Evolutionary conservation across 352 stramenopile genomes (phyloP), one percentile per base, ranked within the genome.

Genomic region (Peronosclerospora sorghi): DNA sequence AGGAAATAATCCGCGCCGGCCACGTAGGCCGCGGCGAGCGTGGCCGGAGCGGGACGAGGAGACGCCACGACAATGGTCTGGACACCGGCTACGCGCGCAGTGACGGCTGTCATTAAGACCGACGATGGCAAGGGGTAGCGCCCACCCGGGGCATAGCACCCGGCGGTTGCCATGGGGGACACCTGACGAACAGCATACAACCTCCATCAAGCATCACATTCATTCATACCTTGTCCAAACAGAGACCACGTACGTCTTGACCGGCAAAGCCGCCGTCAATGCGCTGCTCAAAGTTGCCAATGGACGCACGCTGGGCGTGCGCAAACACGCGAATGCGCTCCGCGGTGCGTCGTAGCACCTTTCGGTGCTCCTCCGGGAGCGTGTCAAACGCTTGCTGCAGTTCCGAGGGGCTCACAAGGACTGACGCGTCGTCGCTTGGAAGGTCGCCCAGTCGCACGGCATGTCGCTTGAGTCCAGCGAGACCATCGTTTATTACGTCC

Each of bases 61-160:
- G 87, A 97, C 2, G 91, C 76, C n/a, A 98, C 86, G 20, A 98
- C 79, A 27, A 98, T 92, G 9, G 68, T 96, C 54, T 88, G 60
- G 36, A 96, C 95, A 28, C 95, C 95, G 5, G 95, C 94, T 0
- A 96, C 92, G 10, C 88, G 72, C 15, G 95, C 95, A 0, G 95
- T 97, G 30, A 97, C 79, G 5, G 86, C 91, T 4, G 93, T 99
- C 96, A 99, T 99, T 7, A 99, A 59, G 30, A 98, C 95, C 0
- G 91, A 98, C 14, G 94, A 98, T 15, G 95, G 95, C 17, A 98
- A 65, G 8, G 95, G 95, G 68, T 98, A 98, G 27, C 95, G 81
- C 26, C 96, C 96, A 32, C 96, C 96, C 3, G 96, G 96, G 2
- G 95, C 96, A 62, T 99, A 99, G 65, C 95, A 98, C 35, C 96